Conservation (phyloP, 495 filamentous ascomycete genomes). For the Podospora comata region DNA sequence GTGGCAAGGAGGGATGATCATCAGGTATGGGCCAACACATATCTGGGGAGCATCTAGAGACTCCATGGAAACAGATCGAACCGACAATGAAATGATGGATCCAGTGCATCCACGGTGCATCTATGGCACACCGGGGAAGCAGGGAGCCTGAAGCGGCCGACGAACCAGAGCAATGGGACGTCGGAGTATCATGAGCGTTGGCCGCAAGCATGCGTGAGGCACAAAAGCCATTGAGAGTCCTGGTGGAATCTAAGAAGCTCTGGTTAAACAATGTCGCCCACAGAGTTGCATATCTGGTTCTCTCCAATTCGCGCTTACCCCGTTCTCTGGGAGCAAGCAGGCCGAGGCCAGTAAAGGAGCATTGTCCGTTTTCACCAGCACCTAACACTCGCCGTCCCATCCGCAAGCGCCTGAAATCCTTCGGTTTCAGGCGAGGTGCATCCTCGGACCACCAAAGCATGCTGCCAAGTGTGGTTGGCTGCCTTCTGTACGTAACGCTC, state of each 20-base stretch:
- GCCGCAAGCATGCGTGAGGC: not conserved
- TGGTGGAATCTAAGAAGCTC: not conserved
- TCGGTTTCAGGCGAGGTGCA: slow-evolving; percentile 18
- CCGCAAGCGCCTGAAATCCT: not conserved
- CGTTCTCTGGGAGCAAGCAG: not conserved
- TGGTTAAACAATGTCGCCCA: not conserved
- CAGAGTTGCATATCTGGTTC: not conserved
- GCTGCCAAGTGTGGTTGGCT: slow-evolving; percentile 8
- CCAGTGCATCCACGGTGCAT: not conserved
- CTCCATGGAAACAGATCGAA: not conserved
- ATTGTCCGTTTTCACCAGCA: not conserved
- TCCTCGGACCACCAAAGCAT: slow-evolving; percentile 7
- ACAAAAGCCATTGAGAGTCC: not conserved
- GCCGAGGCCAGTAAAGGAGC: not conserved
- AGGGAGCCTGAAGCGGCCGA: not conserved
- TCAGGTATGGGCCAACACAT: not conserved
- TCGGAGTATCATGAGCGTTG: not conserved
- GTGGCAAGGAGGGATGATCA: not conserved
- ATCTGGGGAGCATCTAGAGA: not conserved
- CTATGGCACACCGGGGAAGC: slow-evolving; percentile 2
- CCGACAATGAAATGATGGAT: not conserved
- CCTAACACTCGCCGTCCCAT: not conserved
- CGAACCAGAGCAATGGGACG: slow-evolving; percentile 3
- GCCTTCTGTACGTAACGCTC: slow-evolving; percentile 6
- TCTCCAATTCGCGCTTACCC: not conserved